phyloP scores from a whole-genome alignment of 2,329 filamentous ascomycete genomes.

The Pleoardoris graminearum region DNA sequence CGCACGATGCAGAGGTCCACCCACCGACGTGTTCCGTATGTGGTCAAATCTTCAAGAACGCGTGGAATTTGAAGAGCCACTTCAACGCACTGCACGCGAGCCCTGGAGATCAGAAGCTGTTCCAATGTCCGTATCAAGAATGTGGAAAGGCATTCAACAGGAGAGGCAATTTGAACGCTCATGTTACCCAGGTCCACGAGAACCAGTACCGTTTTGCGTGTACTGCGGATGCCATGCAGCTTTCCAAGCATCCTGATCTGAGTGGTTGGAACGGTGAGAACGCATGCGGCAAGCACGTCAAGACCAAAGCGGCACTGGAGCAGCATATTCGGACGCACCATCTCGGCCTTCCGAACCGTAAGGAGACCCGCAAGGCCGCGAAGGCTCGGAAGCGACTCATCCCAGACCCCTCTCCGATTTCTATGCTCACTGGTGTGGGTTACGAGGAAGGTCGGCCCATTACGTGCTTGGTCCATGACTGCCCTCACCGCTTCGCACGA shows the following conservation, averaged over 20 bases:
- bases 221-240: conserved; percentile 65
- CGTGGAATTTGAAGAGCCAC: conserved; percentile 61
- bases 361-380: conserved; percentile 38
- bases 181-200: conserved; percentile 76
- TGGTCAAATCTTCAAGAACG: conserved; percentile 65
- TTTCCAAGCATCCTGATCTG: conserved; percentile 57
- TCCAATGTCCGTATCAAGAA: conserved; percentile 66
- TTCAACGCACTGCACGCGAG: conserved; percentile 71
- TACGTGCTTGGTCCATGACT: conserved; percentile 55
- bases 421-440: conserved; percentile 60
- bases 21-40: conserved; percentile 75
- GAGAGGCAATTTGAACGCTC: conserved; percentile 78
- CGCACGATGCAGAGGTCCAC: conserved; percentile 74
- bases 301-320: conserved; percentile 76
- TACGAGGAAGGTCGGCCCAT: conserved; percentile 57
- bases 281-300: conserved; percentile 76
- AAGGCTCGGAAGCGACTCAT: conserved; percentile 45
- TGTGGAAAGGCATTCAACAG: conserved; percentile 81
- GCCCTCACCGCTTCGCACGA: conserved; percentile 59
- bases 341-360: conserved; percentile 60
- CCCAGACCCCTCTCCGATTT: conserved; percentile 32
- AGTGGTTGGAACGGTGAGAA: conserved; percentile 65
- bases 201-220: conserved; percentile 77
- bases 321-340: conserved; percentile 85
- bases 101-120: conserved; percentile 50